Conservation (phyloP, 345 rosid genomes). For the Physaria fendleri region DNA sequence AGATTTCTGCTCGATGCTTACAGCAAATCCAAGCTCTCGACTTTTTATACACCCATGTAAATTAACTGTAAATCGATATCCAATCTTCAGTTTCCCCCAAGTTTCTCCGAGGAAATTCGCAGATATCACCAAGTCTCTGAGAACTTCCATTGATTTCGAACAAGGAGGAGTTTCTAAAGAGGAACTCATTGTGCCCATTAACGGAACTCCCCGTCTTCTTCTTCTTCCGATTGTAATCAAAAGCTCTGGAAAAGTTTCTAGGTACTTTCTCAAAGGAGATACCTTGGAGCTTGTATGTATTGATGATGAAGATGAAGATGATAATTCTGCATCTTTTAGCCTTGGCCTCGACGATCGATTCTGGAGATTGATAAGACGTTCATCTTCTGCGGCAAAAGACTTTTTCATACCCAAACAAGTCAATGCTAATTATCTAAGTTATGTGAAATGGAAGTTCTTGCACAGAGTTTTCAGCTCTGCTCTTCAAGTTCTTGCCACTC, state of each 20-base stretch:
- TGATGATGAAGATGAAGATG: background rate
- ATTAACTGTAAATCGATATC: background rate
- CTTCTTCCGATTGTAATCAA: constrained; percentile 13
- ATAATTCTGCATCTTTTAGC: constrained; percentile 12
- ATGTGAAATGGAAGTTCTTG: constrained; percentile 85
- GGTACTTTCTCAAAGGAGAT: constrained; percentile 19
- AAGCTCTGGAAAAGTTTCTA: constrained; percentile 16
- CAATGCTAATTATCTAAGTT: constrained; percentile 45
- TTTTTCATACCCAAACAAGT: constrained; percentile 80
- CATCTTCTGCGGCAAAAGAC: constrained; percentile 41
- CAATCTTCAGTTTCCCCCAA: constrained; percentile 1
- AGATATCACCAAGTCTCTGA: constrained; percentile 19
- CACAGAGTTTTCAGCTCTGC: constrained; percentile 93
- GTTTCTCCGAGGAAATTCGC: background rate
- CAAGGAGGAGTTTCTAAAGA: constrained; percentile 1
- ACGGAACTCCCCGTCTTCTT: background rate
- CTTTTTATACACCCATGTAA: constrained; percentile 15
- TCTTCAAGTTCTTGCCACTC: constrained; percentile 91
- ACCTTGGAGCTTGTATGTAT: constrained; percentile 13
- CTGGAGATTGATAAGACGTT: constrained; percentile 34
- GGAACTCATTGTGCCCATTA: background rate
- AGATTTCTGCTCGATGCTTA: constrained; percentile 21
- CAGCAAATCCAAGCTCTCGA: constrained; percentile 7
- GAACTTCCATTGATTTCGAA: constrained; percentile 13
- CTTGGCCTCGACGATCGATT: constrained; percentile 4